Evolutionary conservation across 2,329 filamentous ascomycete genomes (phyloP).

Genomic region (Aspergillus ruber): DNA sequence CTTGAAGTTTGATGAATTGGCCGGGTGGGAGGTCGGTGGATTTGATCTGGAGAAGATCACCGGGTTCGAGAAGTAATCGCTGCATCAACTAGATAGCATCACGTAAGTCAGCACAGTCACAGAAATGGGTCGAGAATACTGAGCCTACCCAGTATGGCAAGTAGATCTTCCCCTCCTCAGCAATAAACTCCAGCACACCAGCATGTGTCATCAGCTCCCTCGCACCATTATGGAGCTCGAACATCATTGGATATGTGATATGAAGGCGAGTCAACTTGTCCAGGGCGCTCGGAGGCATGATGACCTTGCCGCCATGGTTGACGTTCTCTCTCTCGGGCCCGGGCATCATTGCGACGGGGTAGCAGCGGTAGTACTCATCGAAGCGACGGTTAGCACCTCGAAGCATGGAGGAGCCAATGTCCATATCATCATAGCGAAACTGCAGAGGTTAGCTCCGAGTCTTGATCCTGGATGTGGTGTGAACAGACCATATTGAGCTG

Average conservation of each 20-base stretch:
- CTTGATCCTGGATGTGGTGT: background rate
- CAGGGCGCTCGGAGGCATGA: constrained; percentile 90
- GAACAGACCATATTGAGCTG: background rate
- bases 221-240: constrained; percentile 88
- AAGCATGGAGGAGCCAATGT: constrained; percentile 49
- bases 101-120: background rate
- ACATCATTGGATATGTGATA: constrained; percentile 94
- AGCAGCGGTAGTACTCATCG: constrained; percentile 98
- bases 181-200: constrained; percentile 94
- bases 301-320: constrained; percentile 96
- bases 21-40: constrained; percentile 88
- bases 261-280: constrained; percentile 95
- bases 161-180: constrained; percentile 94
- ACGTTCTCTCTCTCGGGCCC: constrained; percentile 81
- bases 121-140: background rate
- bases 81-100: constrained; percentile 69
- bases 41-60: constrained; percentile 90
- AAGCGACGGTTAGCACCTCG: constrained; percentile 64
- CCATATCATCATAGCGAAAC: constrained; percentile 46
- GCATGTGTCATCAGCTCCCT: constrained; percentile 78
- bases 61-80: constrained; percentile 79
- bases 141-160: constrained; percentile 79
- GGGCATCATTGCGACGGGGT: constrained; percentile 89
- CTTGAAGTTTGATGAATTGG: constrained; percentile 90
- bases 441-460: constrained; percentile 17